Conservation (phyloP, 169 alveolate genomes). For the Plasmodium vivax region DNA sequence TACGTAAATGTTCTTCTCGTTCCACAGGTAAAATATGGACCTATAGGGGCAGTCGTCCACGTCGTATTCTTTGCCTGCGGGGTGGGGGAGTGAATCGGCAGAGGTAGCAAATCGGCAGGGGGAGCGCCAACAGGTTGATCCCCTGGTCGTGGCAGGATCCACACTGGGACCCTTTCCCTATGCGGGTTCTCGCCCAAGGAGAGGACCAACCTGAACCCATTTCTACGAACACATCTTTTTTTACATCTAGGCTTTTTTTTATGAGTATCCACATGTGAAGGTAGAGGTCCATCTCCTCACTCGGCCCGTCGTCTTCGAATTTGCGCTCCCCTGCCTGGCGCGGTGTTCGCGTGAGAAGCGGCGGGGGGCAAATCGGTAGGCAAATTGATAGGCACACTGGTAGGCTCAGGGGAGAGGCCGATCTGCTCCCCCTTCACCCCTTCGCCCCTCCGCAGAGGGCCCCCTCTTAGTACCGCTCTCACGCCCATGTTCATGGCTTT, state of each 20-base stretch:
- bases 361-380: neutral
- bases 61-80: conserved; percentile 49
- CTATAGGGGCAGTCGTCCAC: conserved; percentile 54
- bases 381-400: neutral
- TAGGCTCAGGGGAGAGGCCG: neutral
- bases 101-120: neutral
- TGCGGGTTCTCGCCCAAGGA: neutral
- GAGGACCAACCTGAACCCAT: conserved; percentile 51
- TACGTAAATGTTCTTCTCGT: conserved; percentile 71
- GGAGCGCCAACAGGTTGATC: neutral
- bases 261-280: conserved; percentile 71
- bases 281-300: conserved; percentile 23
- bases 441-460: neutral
- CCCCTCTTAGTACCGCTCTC: conserved; percentile 13
- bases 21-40: conserved; percentile 63
- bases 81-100: neutral
- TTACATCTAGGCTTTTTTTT: conserved; percentile 67
- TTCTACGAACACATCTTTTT: conserved; percentile 65
- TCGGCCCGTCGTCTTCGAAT: conserved; percentile 22
- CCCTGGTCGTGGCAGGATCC: neutral
- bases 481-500: neutral
- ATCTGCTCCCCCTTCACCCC: neutral
- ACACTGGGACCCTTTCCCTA: neutral
- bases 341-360: neutral
- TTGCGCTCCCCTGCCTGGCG: conserved; percentile 6